phyloP scores from a whole-genome alignment of 2,329 filamentous ascomycete species.

The Alternaria gansuensis region DNA sequence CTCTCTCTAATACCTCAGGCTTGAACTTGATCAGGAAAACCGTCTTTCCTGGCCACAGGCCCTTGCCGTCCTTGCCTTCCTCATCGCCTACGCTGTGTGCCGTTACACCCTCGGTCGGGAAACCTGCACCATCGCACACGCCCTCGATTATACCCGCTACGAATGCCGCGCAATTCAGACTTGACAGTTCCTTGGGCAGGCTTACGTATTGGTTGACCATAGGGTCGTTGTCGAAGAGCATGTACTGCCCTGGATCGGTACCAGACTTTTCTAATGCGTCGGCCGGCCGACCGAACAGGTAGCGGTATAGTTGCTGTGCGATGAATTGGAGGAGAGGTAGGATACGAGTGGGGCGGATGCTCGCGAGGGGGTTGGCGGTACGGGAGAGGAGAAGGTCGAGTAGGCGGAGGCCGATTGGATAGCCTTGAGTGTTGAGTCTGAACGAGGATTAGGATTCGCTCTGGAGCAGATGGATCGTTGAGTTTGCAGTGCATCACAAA shows the following conservation, averaged over 20 bases:
- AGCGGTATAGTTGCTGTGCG: constrained; percentile 88
- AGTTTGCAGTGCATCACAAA: neutral
- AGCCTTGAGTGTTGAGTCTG: constrained; percentile 89
- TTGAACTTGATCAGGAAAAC: constrained; percentile 95
- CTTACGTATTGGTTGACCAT: constrained; percentile 94
- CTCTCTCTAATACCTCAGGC: constrained; percentile 88
- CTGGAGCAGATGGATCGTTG: too few species aligned
- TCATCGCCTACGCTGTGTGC: constrained; percentile 73
- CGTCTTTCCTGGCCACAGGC: constrained; percentile 93
- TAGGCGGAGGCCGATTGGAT: constrained; percentile 90
- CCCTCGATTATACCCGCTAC: constrained; percentile 96
- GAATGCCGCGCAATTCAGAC: constrained; percentile 95
- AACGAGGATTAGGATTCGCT: neutral
- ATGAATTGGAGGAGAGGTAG: constrained; percentile 94
- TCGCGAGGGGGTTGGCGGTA: constrained; percentile 55
- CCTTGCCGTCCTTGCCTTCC: constrained; percentile 61
- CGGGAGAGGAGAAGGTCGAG: constrained; percentile 92
- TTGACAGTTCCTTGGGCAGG: constrained; percentile 93
- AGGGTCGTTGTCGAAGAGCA: constrained; percentile 98
- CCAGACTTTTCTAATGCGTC: constrained; percentile 92
- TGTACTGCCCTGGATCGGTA: constrained; percentile 91
- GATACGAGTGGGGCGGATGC: constrained; percentile 81
- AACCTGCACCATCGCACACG: constrained; percentile 90
- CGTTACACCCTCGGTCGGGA: constrained; percentile 81
- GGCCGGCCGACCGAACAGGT: constrained; percentile 89